Base-by-base conservation (phyloP, 805 yeast species). In the Metschnikowia lochheadii region DNA sequence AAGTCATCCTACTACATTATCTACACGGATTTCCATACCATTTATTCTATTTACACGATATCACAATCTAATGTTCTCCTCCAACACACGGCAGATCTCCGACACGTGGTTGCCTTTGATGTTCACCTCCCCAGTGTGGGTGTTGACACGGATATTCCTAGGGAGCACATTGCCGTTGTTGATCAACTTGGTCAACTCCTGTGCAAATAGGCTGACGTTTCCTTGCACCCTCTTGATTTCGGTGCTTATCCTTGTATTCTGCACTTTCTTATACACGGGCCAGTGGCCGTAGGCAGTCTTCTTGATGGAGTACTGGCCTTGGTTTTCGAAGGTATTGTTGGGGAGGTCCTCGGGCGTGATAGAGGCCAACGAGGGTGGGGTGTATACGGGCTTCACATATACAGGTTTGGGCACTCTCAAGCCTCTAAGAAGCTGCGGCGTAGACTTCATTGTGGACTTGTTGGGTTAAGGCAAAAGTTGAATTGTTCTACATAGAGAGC, bases 191-290 rank as follows among this genome's bases (percentile, higher is more conserved):
- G 80, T 79, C 51, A 89, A 67, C 61, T 89, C 96, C 48, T 79
- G 72, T 64, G 87, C 83, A 50, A 90, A 73, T 51, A 79, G 83
- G 5, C 75, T 65, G 13, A 82, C 73, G 64, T 86, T 84, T 5
- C 97, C 97, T 51, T 76, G 69, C 46, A 89, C 76, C 52, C 81
- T 80, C 63, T 87, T 82, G 26, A 89, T 75, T 62, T 88, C 90
- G 0, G 97, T 89, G 59, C 79, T 78, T n/a, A 76, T 69, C 53
- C 82, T 83, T 21, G 83, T 80, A 53, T 81, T 80, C 63, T 83
- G 87, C 54, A 75, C 66, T 54, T 86, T 89, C 48, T 79, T 74
- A 69, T 89, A 89, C 1, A 89, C 87, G n/a, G 96, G 96, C 63
- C 90, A 73, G 63, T 85, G 82, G 4, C 92, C 89, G 43, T 70